Percentiles rank a stretch among this genome's conserved stretches.
Conservation (phyloP, 352 stramenopile species). For the Phytophthora ramorum region DNA sequence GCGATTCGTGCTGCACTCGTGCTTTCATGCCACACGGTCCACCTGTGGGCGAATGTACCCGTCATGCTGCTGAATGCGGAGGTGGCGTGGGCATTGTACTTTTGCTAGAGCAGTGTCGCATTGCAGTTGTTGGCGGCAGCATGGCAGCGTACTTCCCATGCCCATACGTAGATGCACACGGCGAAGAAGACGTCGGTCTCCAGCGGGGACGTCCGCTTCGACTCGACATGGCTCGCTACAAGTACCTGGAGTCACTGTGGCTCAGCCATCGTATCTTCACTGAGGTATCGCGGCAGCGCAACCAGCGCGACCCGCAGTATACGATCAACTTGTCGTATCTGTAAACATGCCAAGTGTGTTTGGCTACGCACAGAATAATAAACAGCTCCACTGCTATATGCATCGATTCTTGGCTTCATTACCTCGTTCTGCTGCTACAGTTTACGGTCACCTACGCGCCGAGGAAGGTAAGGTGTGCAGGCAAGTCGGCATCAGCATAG, state of each 20-base stretch:
- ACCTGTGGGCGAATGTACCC: slow-evolving; percentile 85
- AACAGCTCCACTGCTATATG: slow-evolving; percentile 4
- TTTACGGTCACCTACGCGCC: slow-evolving; percentile 26
- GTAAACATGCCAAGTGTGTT: slow-evolving; percentile 38
- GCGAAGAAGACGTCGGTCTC: slow-evolving; percentile 86
- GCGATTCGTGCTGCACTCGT: slow-evolving; percentile 84
- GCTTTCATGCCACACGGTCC: slow-evolving; percentile 79
- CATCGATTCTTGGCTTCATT: background rate
- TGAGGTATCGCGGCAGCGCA: slow-evolving; percentile 87
- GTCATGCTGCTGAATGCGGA: slow-evolving; percentile 84
- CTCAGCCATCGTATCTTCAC: slow-evolving; percentile 84
- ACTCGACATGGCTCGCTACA: slow-evolving; percentile 76
- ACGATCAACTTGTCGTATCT: slow-evolving; percentile 89
- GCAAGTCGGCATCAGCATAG: slow-evolving; percentile 76
- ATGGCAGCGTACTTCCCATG: slow-evolving; percentile 89
- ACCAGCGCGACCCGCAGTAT: slow-evolving; percentile 88
- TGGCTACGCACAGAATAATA: background rate
- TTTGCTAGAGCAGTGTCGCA: slow-evolving; percentile 85
- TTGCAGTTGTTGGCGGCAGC: slow-evolving; percentile 82
- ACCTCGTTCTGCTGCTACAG: background rate
- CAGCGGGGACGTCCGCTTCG: slow-evolving; percentile 82
- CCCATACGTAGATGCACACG: slow-evolving; percentile 86
- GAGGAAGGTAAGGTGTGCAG: slow-evolving; percentile 71
- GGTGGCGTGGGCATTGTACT: slow-evolving; percentile 87
- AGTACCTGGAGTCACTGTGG: slow-evolving; percentile 85